phyloP scores from a whole-genome alignment of 2,329 filamentous ascomycete species.

The Cladorrhinum sp. region DNA sequence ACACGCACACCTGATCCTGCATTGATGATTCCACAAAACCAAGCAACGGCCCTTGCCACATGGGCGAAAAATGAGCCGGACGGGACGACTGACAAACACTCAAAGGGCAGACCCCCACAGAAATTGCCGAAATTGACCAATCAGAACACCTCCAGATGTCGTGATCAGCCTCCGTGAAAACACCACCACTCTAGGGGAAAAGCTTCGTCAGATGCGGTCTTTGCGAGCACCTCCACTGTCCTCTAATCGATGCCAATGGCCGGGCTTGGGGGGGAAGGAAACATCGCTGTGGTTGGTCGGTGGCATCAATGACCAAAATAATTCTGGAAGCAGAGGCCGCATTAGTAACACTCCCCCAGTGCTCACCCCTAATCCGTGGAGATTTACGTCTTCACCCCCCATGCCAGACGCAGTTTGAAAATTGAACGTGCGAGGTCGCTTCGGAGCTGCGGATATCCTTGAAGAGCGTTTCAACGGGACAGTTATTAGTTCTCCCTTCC shows the following conservation, averaged over 20 bases:
- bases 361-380: slow-evolving; percentile 1
- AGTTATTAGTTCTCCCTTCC: slow-evolving; percentile 11
- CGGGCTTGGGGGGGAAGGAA: slow-evolving; percentile 9
- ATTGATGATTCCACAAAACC: not conserved
- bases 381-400: not conserved
- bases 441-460: slow-evolving; percentile 15
- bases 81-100: slow-evolving; percentile 1
- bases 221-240: slow-evolving; percentile 16
- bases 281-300: slow-evolving; percentile 10
- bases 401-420: slow-evolving; percentile 2
- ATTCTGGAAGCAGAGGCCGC: slow-evolving; percentile 11
- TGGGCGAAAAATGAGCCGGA: slow-evolving; percentile 1
- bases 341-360: slow-evolving; percentile 20
- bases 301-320: slow-evolving; percentile 13
- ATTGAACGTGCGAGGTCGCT: not conserved
- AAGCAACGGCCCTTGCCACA: slow-evolving; percentile 15
- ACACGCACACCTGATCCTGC: not conserved
- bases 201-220: slow-evolving; percentile 19
- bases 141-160: slow-evolving; percentile 26
- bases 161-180: slow-evolving; percentile 28
- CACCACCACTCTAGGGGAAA: slow-evolving; percentile 27
- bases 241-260: slow-evolving; percentile 8
- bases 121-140: slow-evolving; percentile 22
- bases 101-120: slow-evolving; percentile 22
- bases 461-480: slow-evolving; percentile 14